Conservation (phyloP, 768 basidiomycete genomes). For the Naganishia friedmannii region DNA sequence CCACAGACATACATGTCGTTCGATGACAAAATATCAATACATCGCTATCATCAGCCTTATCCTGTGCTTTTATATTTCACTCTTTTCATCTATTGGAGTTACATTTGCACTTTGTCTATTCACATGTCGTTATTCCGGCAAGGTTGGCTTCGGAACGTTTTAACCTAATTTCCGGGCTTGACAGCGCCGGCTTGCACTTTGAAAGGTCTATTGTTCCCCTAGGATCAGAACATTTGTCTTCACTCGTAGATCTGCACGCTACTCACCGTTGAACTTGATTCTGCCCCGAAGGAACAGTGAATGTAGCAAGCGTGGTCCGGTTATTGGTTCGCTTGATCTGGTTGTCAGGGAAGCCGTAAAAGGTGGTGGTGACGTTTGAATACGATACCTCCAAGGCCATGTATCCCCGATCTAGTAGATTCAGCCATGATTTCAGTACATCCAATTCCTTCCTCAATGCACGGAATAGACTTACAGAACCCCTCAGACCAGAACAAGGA, state of each 20-base stretch:
- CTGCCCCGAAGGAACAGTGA: slow-evolving; percentile 16
- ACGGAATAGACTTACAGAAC: slow-evolving; percentile 49
- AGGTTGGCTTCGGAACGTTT: not conserved
- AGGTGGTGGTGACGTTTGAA: slow-evolving; percentile 23
- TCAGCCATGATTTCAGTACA: not conserved
- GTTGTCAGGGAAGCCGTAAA: slow-evolving; percentile 23
- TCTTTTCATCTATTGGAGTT: too few species aligned
- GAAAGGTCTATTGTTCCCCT: slow-evolving; percentile 1
- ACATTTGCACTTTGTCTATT: too few species aligned
- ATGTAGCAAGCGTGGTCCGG: slow-evolving; percentile 8
- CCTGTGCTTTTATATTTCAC: too few species aligned
- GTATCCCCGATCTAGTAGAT: slow-evolving; percentile 36
- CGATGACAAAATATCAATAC: too few species aligned
- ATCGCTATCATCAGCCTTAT: too few species aligned
- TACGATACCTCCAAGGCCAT: slow-evolving; percentile 37
- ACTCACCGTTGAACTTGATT: slow-evolving; percentile 27
- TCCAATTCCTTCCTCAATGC: not conserved
- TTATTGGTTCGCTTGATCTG: slow-evolving; percentile 24
- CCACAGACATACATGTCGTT: not conserved
- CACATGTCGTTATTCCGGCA: too few species aligned
- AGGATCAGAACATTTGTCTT: not conserved
- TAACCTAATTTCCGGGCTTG: slow-evolving; percentile 35
- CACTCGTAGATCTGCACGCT: not conserved
- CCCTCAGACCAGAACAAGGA: slow-evolving; percentile 64
- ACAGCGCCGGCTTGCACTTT: slow-evolving; percentile 29